Base-by-base conservation (phyloP, 139 green algal genomes). In the Tetratostichococcus sp. region DNA sequence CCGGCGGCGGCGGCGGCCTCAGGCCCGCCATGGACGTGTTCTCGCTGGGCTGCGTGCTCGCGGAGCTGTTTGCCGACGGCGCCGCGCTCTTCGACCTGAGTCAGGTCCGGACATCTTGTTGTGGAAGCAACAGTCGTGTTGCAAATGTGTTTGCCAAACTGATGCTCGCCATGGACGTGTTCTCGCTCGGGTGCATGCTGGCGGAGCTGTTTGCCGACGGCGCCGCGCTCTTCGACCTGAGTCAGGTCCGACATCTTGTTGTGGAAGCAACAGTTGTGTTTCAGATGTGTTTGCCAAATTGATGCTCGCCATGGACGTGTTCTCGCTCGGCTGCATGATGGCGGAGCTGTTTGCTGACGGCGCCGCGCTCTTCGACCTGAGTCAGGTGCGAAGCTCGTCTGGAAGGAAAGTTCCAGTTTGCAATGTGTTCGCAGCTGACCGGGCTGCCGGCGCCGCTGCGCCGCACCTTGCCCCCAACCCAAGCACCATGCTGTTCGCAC, bases 131-230 rank as follows among this genome's bases (percentile, higher is more conserved):
- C n/a, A n/a, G n/a, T n/a, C n/a, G n/a, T n/a, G n/a, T n/a, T n/a
- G n/a, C n/a, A n/a, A n/a, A n/a, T n/a, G n/a, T n/a, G n/a, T n/a
- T n/a, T n/a, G n/a, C n/a, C n/a, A n/a, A n/a, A n/a, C 68, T 75
- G 11, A 17, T 17, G 5, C 73, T 16, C 30, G 50, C 50, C 2
- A 62, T 62, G 94, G 95, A 99, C 80, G 80, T 99, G 0, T 98
- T 98, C 78, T 93, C 90, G 17, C 66, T 93, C 25, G 95, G 95
- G n/a, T 99, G 95, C 80, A 85, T 93, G 32, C 86, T 99, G 70
- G 95, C 92, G 0, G 95, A 99, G 89, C 78, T 98, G 28, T 98
- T 95, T 77, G 59, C 94, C 42, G 94, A 98, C 73, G 94, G 93
- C 34, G 67, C 85, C 39, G 77, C 83, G 39, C 83, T 97, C 17